Evolutionary conservation across 1,284 basidiomycete species (phyloP).

Genomic region (Sporisorium sorghi): DNA sequence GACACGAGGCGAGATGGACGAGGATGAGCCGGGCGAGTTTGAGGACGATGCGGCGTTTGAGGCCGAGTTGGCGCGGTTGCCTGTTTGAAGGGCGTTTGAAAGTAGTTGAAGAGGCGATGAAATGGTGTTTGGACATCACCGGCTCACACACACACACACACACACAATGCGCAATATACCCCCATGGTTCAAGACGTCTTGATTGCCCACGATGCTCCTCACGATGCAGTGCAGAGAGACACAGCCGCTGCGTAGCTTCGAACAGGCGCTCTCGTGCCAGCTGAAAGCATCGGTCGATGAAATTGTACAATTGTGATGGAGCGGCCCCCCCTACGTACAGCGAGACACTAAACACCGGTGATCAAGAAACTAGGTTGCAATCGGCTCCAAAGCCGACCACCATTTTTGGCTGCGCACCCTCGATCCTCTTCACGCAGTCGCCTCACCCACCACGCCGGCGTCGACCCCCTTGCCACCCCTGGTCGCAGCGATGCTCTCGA

Average conservation of each 20-base stretch:
- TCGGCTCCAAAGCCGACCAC: no score
- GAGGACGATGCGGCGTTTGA: constrained; percentile 23
- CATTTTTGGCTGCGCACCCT: constrained; percentile 10
- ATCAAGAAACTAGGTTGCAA: no score
- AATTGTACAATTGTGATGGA: no score
- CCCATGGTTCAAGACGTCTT: neutral
- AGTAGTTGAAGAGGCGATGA: no score
- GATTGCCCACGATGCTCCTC: neutral
- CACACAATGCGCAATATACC: constrained; percentile 1
- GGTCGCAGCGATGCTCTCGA: constrained; percentile 52
- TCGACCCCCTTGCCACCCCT: constrained; percentile 35
- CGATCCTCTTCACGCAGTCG: no score
- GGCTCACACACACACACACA: no score
- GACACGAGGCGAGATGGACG: neutral
- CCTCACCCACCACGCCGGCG: no score
- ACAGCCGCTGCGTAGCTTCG: neutral
- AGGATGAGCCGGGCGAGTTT: constrained; percentile 7
- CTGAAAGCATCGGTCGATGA: neutral
- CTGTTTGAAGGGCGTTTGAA: constrained; percentile 13
- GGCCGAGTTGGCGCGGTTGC: constrained; percentile 21
- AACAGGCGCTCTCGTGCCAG: no score
- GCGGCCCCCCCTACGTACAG: no score
- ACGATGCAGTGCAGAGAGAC: neutral
- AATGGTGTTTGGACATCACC: no score
- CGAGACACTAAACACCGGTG: no score